Base-by-base conservation (phyloP, 106 monocot genomes). In the Dioscorea zingiberensis region DNA sequence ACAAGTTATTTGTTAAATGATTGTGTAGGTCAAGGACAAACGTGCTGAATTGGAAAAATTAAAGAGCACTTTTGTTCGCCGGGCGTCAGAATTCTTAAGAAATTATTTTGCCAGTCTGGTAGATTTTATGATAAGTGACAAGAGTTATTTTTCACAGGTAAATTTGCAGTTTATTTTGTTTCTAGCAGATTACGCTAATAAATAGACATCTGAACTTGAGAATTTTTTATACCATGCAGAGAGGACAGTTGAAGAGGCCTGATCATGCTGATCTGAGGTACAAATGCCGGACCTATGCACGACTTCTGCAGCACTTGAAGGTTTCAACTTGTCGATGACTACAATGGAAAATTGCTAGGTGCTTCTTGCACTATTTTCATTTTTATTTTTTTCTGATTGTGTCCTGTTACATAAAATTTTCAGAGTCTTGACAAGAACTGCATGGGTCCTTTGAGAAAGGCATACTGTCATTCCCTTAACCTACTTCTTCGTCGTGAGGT, bases 121-220 rank as follows among this genome's bases (percentile, higher is more conserved):
- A 32, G 97, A 98, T 58, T 98, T 93, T 69, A 98, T 93, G 97
- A 89, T 98, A 66, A 86, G 88, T 67, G 97, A 98, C 70, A 98
- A 98, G 48, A 98, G 84, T 71, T 98, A 98, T 68, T 98, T 98
- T 81, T 98, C 97, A 71, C 97, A 98, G 92, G 97, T 89, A 77
- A 22, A 13, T 75, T 44, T 54, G 59, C 27, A 17, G 22, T 8
- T 58, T 74, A 15, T 53, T 47, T 51, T 59, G 18, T 60, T 58
- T 24, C 1, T 38, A 6, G 38, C 38, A 38, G 38, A 8, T 38
- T 38, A 38, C 38, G 10, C 38, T 10, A 38, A 38, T 38, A 38
- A 38, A 38, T 1, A 8, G 38, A 38, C 38, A 38, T 1, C 10
- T 38, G 10, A 6, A 38, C 10, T 10, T 38, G 38, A 38, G 38